Base-by-base conservation (phyloP, 75 land plant species). In the Pinus albicaulis region DNA sequence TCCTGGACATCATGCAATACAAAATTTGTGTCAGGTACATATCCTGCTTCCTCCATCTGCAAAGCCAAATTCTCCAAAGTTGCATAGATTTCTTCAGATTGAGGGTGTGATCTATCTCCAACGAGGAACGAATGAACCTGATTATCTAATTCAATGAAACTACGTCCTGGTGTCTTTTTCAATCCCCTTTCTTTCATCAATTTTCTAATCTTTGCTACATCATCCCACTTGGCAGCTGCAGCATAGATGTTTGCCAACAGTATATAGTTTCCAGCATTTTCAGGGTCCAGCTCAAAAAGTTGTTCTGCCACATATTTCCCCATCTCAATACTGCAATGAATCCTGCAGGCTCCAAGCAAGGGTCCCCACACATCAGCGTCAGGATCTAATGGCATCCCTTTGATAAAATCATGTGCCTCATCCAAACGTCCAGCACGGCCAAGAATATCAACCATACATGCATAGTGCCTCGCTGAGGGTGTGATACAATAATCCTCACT, bases 311-410 rank as follows among this genome's bases (percentile, higher is more conserved):
- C 61, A 59, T 59, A 59, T 23, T 59, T 5, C 20, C 61, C 61
- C 20, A 59, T 19, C 19, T 59, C 61, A 20, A 19, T 59, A 22
- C 8, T 23, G 23, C 61, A 4, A 59, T 59, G 61, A 20, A 6
- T 59, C 20, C 61, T 59, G 61, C 61, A 59, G 61, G 61, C 61
- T 20, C 61, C 61, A 59, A 59, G 61, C 20, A 59, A 22, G 61
- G 61, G 22, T 59, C 61, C 61, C 61, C 61, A 59, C 22, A 59
- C 23, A 22, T 23, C 61, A 59, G 61, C 61, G 23, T 23, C 23
- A 20, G 20, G 61, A 5, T 19, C 22, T 19, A 19, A 59, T 59
- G 20, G 20, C 22, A 22, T 23, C 20, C 10, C 13, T 19, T 20
- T 19, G 61, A 59, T 59, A 22, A 59, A 19, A 10, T 59, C 8